Evolutionary conservation across 129 eudicot species (phyloP).

Genomic region (Escallonia rubra): DNA sequence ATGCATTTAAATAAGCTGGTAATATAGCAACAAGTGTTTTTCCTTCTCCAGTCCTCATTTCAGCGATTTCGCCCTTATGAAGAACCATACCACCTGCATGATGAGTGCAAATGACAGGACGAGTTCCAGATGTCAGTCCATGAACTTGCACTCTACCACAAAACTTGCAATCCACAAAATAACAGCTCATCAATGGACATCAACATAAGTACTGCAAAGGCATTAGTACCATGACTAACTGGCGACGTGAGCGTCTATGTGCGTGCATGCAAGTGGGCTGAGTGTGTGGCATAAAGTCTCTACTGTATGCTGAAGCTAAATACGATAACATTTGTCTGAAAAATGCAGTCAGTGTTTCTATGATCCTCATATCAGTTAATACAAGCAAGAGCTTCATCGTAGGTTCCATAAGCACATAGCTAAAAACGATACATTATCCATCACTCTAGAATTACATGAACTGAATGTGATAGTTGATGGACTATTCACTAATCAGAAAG

Average conservation of each 20-base stretch:
- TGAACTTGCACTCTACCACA: not conserved
- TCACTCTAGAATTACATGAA: no score
- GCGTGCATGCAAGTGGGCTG: not conserved
- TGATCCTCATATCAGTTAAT: not conserved
- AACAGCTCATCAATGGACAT: not conserved
- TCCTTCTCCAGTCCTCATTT: constrained; percentile 99
- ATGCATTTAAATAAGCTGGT: constrained; percentile 94
- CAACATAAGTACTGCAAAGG: not conserved
- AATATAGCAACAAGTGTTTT: constrained; percentile 95
- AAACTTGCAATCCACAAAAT: not conserved
- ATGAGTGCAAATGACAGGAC: not conserved
- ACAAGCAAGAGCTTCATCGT: not conserved
- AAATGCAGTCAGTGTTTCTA: not conserved
- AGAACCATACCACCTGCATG: constrained; percentile 96
- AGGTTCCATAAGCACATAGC: not conserved
- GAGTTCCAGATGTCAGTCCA: not conserved
- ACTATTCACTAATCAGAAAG: no score
- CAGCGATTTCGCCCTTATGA: constrained; percentile 97
- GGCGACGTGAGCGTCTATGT: not conserved
- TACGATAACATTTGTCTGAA: not conserved
- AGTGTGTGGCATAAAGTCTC: not conserved
- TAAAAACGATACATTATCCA: no score
- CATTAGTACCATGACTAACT: not conserved
- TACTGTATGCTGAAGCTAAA: not conserved
- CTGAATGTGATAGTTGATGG: no score